Evolutionary conservation across 2,329 filamentous ascomycete species (phyloP).

Genomic region (Fonsecaea erecta): DNA sequence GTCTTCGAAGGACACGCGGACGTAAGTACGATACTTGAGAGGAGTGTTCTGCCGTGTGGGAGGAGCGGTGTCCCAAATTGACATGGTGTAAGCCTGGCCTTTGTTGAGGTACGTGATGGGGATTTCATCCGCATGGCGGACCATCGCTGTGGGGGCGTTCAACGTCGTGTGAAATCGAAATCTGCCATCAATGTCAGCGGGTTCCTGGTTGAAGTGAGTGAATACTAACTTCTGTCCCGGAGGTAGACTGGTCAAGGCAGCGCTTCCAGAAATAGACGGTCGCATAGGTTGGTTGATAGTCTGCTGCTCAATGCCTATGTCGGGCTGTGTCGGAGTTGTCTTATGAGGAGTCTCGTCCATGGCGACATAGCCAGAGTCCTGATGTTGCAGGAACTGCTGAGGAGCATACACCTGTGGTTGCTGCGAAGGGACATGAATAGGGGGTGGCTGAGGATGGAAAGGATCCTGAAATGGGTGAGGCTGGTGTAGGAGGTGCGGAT

Average conservation of each 20-base stretch:
- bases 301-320: slow-evolving; percentile 26
- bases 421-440: slow-evolving; percentile 49
- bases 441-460: slow-evolving; percentile 32
- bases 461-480: slow-evolving; percentile 32
- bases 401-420: slow-evolving; percentile 49
- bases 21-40: slow-evolving; percentile 77
- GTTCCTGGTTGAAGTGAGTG: not conserved
- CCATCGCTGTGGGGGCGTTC: slow-evolving; percentile 95
- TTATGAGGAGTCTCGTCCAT: slow-evolving; percentile 72
- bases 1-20: slow-evolving; percentile 97
- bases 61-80: slow-evolving; percentile 76
- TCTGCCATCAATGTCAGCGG: slow-evolving; percentile 47
- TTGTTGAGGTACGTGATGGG: slow-evolving; percentile 99
- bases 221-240: slow-evolving; percentile 59
- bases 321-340: slow-evolving; percentile 34
- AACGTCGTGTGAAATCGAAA: slow-evolving; percentile 90
- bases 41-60: slow-evolving; percentile 63
- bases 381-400: slow-evolving; percentile 70
- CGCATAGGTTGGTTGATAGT: slow-evolving; percentile 42
- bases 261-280: slow-evolving; percentile 38
- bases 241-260: slow-evolving; percentile 39
- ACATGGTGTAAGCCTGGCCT: slow-evolving; percentile 88
- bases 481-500: slow-evolving; percentile 52
- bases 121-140: slow-evolving; percentile 85
- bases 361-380: slow-evolving; percentile 77